phyloP scores from a whole-genome alignment of 2,329 filamentous ascomycete species.

The Pseudogymnoascus verrucosus region DNA sequence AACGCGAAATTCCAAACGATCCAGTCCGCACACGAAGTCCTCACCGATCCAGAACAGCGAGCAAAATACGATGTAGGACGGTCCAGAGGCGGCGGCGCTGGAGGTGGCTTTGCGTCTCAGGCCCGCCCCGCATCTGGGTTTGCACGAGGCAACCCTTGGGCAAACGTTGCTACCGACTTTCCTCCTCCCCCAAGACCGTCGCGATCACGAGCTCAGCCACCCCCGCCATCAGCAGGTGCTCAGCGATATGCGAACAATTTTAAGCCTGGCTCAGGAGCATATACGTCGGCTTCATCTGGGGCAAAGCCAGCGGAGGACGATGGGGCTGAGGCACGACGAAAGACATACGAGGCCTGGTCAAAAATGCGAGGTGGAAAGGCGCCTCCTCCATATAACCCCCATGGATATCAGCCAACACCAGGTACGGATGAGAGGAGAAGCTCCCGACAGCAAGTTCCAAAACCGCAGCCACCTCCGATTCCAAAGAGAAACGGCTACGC shows the following conservation, averaged over 20 bases:
- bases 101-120: slow-evolving; percentile 11
- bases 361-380: slow-evolving; percentile 19
- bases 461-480: slow-evolving; percentile 13
- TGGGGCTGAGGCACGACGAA: slow-evolving; percentile 23
- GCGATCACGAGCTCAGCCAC: slow-evolving; percentile 11
- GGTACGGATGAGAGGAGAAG: slow-evolving; percentile 19
- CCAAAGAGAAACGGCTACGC: slow-evolving; percentile 25
- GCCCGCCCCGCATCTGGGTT: slow-evolving; percentile 15
- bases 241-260: slow-evolving; percentile 21
- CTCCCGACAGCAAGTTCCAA: slow-evolving; percentile 15
- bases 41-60: slow-evolving; percentile 34
- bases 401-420: slow-evolving; percentile 18
- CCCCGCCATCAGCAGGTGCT: slow-evolving; percentile 23
- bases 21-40: slow-evolving; percentile 61
- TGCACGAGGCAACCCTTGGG: slow-evolving; percentile 27
- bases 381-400: slow-evolving; percentile 18
- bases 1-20: slow-evolving; percentile 63
- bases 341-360: slow-evolving; percentile 28
- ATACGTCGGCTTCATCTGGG: slow-evolving; percentile 18
- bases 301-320: slow-evolving; percentile 22
- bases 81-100: slow-evolving; percentile 14
- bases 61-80: slow-evolving; percentile 27
- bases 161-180: slow-evolving; percentile 24
- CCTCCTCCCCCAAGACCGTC: slow-evolving; percentile 25
- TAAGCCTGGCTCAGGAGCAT: not conserved